Percentiles rank a stretch among this genome's conserved stretches.
These are phyloP conservation scores for Calcarisporium arbuscula DNA, from an alignment of 2,329 filamentous ascomycete species.

Conservation along the genomic window DNA sequence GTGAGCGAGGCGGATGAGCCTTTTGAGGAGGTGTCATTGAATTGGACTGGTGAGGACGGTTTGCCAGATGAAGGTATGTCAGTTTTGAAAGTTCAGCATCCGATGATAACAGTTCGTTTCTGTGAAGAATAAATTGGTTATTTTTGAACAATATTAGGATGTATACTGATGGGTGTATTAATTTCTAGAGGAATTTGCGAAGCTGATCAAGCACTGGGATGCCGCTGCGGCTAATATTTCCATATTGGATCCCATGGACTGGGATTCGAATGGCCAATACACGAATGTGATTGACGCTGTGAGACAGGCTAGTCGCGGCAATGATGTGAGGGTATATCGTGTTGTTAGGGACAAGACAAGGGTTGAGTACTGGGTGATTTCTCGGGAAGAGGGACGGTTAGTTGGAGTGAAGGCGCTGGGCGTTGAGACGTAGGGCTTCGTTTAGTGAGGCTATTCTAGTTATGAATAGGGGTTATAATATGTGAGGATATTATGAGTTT, in stretches of 20 bases:
- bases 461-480: no score
- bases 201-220: constrained; percentile 54
- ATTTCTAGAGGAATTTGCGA: constrained; percentile 59
- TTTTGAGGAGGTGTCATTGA: constrained; percentile 69
- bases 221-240: constrained; percentile 51
- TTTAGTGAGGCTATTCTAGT: no score
- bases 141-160: not conserved
- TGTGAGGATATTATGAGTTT: no score
- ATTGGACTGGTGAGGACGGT: constrained; percentile 45
- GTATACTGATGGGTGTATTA: not conserved
- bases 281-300: constrained; percentile 62
- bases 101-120: no score
- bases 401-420: constrained; percentile 74
- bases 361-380: constrained; percentile 77
- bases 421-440: constrained; percentile 58
- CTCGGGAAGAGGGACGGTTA: constrained; percentile 54
- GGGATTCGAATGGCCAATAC: constrained; percentile 70
- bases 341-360: constrained; percentile 57
- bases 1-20: constrained; percentile 79
- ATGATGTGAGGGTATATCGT: constrained; percentile 68
- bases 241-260: constrained; percentile 62
- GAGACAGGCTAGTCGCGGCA: constrained; percentile 53
- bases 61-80: constrained; percentile 56
- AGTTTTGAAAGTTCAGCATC: not conserved
- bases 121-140: no score